These are phyloP conservation scores for Plasmodium coatneyi DNA, from an alignment of 169 alveolate species.

Conservation along the genomic window DNA sequence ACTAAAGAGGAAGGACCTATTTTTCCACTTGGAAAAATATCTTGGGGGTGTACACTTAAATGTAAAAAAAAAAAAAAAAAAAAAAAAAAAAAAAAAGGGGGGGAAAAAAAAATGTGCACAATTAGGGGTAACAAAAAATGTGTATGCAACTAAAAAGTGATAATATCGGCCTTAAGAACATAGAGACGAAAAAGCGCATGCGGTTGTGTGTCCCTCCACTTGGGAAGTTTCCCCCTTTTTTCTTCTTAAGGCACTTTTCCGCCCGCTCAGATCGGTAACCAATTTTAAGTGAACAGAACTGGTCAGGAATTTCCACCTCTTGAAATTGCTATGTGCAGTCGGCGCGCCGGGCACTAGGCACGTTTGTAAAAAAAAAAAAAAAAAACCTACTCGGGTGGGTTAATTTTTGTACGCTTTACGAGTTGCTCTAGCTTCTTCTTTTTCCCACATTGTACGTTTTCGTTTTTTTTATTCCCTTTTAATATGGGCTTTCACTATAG, in stretches of 20 bases:
- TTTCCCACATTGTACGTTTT: background rate
- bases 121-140: background rate
- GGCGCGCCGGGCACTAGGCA: background rate
- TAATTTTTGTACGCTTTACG: background rate
- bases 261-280: background rate
- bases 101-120: background rate
- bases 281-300: background rate
- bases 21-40: background rate
- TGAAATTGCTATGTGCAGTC: background rate
- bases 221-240: background rate
- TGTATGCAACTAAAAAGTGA: background rate
- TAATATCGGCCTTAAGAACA: background rate
- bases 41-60: background rate
- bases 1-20: background rate
- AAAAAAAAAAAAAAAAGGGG: background rate
- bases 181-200: background rate
- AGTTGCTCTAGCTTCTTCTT: background rate
- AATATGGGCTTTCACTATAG: background rate
- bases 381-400: background rate
- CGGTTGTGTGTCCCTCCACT: background rate
- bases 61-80: background rate
- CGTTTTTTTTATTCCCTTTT: background rate
- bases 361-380: background rate
- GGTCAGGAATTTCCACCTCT: background rate
- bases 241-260: background rate